Conservation (phyloP, 768 basidiomycete genomes). For the Stropharia rugosoannulata region DNA sequence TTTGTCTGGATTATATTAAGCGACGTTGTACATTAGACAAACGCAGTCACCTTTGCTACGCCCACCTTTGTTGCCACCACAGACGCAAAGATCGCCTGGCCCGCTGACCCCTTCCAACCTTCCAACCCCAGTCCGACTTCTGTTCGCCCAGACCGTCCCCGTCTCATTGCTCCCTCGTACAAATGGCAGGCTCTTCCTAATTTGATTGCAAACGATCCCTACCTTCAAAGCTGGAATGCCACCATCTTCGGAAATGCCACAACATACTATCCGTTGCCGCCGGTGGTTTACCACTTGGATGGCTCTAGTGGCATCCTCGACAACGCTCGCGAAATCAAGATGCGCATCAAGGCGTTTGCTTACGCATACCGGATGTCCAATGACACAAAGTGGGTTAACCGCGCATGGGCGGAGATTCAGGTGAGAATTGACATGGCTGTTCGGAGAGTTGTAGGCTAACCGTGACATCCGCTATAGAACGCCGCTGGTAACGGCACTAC, state of each 20-base stretch:
- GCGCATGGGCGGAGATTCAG: constrained; percentile 79
- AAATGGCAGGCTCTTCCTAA: constrained; percentile 84
- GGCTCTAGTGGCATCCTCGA: constrained; percentile 92
- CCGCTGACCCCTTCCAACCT: constrained; percentile 74
- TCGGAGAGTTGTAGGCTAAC: not conserved
- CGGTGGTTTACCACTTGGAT: constrained; percentile 73
- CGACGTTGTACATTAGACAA: constrained; percentile 50
- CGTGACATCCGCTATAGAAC: constrained; percentile 42
- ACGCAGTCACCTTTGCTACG: constrained; percentile 63
- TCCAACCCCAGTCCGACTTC: constrained; percentile 56
- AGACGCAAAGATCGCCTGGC: constrained; percentile 63
- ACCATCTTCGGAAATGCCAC: constrained; percentile 91
- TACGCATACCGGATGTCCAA: constrained; percentile 92
- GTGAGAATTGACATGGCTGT: constrained; percentile 40
- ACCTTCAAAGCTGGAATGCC: constrained; percentile 85
- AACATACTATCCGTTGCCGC: constrained; percentile 58
- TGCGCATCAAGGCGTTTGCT: constrained; percentile 87
- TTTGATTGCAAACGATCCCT: constrained; percentile 81
- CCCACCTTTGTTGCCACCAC: constrained; percentile 71
- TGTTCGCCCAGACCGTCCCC: constrained; percentile 79
- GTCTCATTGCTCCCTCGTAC: constrained; percentile 87
- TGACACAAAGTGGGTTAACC: constrained; percentile 88
- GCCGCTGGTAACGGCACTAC: constrained; percentile 69
- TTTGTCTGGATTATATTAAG: not conserved
- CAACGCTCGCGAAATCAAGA: constrained; percentile 84